Evolutionary conservation across 2,329 filamentous ascomycete species (phyloP).

Genomic region (Periconia sp.): DNA sequence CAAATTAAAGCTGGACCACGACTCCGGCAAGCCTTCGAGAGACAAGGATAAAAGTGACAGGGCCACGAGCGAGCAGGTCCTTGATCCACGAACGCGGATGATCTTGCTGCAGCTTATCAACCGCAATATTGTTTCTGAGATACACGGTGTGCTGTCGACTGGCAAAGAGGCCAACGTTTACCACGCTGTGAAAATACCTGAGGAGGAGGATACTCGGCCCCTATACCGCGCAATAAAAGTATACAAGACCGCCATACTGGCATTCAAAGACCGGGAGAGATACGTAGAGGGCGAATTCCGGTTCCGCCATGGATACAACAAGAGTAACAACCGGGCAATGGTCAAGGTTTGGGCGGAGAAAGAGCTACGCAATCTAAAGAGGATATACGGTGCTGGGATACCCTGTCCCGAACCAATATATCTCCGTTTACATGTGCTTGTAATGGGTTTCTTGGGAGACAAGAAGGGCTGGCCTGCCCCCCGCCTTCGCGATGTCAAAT

Average conservation of each 20-base stretch:
- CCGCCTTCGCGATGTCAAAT: constrained; percentile 82
- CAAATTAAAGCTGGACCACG: constrained; percentile 79
- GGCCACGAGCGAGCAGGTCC: constrained; percentile 91
- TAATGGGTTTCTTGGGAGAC: constrained; percentile 93
- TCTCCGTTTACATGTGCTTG: constrained; percentile 90
- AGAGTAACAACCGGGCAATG: constrained; percentile 94
- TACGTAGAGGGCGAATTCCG: constrained; percentile 95
- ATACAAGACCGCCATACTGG: constrained; percentile 97
- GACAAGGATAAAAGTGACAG: constrained; percentile 90
- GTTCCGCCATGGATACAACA: constrained; percentile 90
- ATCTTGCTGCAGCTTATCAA: constrained; percentile 97
- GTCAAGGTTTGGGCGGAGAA: constrained; percentile 99
- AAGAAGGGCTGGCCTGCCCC: constrained; percentile 87
- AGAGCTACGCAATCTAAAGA: constrained; percentile 90
- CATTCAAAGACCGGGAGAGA: constrained; percentile 96
- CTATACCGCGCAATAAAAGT: constrained; percentile 92
- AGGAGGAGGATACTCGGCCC: constrained; percentile 51
- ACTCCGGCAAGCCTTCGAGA: constrained; percentile 50
- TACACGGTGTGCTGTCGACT: constrained; percentile 94
- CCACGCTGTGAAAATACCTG: constrained; percentile 73
- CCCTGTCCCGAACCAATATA: constrained; percentile 88
- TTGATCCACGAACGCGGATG: constrained; percentile 94
- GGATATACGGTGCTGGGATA: constrained; percentile 83
- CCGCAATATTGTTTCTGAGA: constrained; percentile 82
- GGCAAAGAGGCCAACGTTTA: constrained; percentile 99